Percentiles rank a stretch among this genome's conserved stretches.
phyloP scores from a whole-genome alignment of 1,139 yeast genomes.

The Nakaseomyces uthaithaninus region DNA sequence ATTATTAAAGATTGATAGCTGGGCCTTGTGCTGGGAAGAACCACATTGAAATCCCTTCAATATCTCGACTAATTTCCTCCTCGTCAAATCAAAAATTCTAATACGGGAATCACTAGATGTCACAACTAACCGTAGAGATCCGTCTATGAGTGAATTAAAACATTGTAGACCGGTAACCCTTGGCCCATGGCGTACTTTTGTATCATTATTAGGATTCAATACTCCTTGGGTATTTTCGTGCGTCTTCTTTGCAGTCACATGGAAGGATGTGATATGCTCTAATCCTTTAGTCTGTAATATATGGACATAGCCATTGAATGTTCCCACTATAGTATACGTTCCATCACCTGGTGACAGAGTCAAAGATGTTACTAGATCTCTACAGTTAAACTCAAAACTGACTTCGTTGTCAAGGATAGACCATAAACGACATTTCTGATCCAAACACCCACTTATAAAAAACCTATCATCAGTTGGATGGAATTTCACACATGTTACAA shows the following conservation, averaged over 20 bases:
- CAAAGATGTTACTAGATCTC: constrained; percentile 20
- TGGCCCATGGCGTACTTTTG: constrained; percentile 33
- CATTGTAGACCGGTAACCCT: constrained; percentile 46
- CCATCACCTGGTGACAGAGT: constrained; percentile 38
- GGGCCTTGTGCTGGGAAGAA: constrained; percentile 63
- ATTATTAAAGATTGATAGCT: constrained; percentile 15
- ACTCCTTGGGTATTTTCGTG: constrained; percentile 13
- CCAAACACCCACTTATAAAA: constrained; percentile 76
- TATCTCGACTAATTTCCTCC: constrained; percentile 51
- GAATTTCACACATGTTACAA: constrained; percentile 74
- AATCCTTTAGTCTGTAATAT: constrained; percentile 62
- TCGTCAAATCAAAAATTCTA: constrained; percentile 53
- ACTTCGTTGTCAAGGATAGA: constrained; percentile 68
- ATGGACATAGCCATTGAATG: constrained; percentile 65
- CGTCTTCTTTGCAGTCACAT: constrained; percentile 36
- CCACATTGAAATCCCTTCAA: constrained; percentile 69
- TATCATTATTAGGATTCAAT: constrained; percentile 9
- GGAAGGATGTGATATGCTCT: constrained; percentile 46
- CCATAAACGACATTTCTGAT: constrained; percentile 73
- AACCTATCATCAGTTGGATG: constrained; percentile 86
- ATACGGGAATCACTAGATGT: constrained; percentile 79
- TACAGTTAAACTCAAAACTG: constrained; percentile 19
- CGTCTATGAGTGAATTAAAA: constrained; percentile 23
- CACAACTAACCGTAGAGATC: constrained; percentile 37
- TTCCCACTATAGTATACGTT: constrained; percentile 59